Evolutionary conservation across 1,284 basidiomycete species (phyloP).

Genomic region (Taiwanofungus camphoratus): DNA sequence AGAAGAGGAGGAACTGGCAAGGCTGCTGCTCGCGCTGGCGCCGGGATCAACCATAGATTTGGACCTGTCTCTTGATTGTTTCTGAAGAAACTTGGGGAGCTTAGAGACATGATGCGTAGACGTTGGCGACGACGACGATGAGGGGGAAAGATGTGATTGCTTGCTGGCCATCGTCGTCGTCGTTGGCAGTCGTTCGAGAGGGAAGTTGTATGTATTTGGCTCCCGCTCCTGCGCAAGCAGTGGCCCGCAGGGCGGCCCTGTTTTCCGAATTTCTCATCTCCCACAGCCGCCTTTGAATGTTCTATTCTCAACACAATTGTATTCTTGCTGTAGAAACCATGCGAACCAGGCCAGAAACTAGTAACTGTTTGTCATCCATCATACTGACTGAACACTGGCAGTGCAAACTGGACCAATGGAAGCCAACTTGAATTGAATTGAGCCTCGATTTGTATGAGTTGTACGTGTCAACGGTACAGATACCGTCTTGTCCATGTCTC

Average conservation of each 20-base stretch:
- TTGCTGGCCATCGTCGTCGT: constrained; percentile 27
- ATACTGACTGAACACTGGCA: too few relatives aligned
- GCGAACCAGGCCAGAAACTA: too few relatives aligned
- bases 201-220: constrained; percentile 5
- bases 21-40: constrained; percentile 34
- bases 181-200: constrained; percentile 18
- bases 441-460: too few relatives aligned
- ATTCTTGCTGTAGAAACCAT: too few relatives aligned
- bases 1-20: constrained; percentile 36
- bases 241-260: background rate
- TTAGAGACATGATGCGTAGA: constrained; percentile 38
- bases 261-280: too few relatives aligned
- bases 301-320: too few relatives aligned
- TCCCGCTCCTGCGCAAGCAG: background rate
- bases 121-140: constrained; percentile 30
- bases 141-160: constrained; percentile 25
- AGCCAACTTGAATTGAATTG: too few relatives aligned
- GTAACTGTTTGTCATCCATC: too few relatives aligned
- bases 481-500: too few relatives aligned
- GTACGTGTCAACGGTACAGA: too few relatives aligned
- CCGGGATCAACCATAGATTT: constrained; percentile 47
- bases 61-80: constrained; percentile 52
- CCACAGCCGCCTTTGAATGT: too few relatives aligned
- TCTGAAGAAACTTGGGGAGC: constrained; percentile 63
- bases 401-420: too few relatives aligned